phyloP scores from a whole-genome alignment of 805 yeast species.

The Kazachstania africana region DNA sequence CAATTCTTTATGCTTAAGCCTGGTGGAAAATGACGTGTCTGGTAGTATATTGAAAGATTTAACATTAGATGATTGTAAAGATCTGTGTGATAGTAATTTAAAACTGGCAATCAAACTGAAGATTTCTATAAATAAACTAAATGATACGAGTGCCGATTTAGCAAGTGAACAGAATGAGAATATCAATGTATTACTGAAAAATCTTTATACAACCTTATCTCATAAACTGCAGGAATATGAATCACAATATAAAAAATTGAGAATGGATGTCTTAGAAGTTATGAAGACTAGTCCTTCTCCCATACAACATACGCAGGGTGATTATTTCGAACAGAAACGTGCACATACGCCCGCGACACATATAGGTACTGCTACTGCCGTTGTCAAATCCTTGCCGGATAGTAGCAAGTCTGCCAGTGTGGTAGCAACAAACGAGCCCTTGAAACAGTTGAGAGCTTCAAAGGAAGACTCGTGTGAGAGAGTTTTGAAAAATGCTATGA shows the following conservation, averaged over 20 bases:
- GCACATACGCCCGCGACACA: not conserved
- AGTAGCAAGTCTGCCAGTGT: not conserved
- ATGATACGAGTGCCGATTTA: constrained; percentile 15
- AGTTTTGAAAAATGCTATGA: constrained; percentile 79
- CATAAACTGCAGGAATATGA: constrained; percentile 23
- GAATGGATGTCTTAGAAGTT: constrained; percentile 22
- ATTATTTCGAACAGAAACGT: not conserved
- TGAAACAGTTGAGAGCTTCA: constrained; percentile 59
- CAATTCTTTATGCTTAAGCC: constrained; percentile 7
- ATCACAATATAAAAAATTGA: constrained; percentile 18
- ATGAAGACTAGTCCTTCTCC: constrained; percentile 10
- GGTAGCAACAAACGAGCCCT: constrained; percentile 3
- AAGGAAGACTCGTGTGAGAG: constrained; percentile 86
- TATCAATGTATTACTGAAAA: constrained; percentile 18
- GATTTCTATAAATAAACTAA: constrained; percentile 44
- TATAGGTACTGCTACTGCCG: not conserved
- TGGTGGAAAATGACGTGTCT: constrained; percentile 15
- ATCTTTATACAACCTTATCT: constrained; percentile 17
- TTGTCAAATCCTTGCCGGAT: not conserved
- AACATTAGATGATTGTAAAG: constrained; percentile 58
- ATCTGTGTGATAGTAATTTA: constrained; percentile 49
- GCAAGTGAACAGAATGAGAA: constrained; percentile 23
- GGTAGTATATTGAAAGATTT: constrained; percentile 65
- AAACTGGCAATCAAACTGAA: constrained; percentile 50
- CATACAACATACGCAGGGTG: not conserved